Base-by-base conservation (phyloP, 306 rosid genomes). In the Lupinus albus region DNA sequence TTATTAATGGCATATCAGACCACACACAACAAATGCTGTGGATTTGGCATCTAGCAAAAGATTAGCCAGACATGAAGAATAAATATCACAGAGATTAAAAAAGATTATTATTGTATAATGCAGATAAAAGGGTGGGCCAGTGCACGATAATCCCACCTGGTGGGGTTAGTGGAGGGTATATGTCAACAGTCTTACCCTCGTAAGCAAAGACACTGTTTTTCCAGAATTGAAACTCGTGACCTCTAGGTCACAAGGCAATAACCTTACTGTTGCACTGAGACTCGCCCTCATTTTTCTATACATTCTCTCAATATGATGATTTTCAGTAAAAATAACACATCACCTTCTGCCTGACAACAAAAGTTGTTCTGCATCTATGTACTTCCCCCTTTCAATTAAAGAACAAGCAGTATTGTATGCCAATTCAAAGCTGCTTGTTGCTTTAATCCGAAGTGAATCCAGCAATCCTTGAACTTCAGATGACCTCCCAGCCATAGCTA, bases 371-470 rank as follows among this genome's bases (percentile, higher is more conserved):
- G 97, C 97, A 81, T 93, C 97, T 46, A 88, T 65, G 70, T 86
- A 75, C 77, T 88, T 86, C 25, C 72, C 78, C 82, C 78, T 64
- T 63, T 82, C 94, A 83, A 93, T 84, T 72, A 93, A 78, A 56
- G 96, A 82, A 74, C 99, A 93, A 16, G 97, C 96, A 66, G 90
- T 85, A 71, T 93, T 93, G 80, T 78, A 93, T 68, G 97, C 99
- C 83, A 93, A 75, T 82, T 90, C 97, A 82, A 90, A 93, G 85
- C 84, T 93, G 82, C 88, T 85, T 46, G 91, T 88, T 80, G 92
- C 89, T 78, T 82, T 93, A 49, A 85, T 72, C 83, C 89, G 81
- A 4, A 93, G 80, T 45, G 87, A 72, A 33, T 90, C 99, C 82
- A 93, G 21, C 78, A 79, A 56, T 64, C 90, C 89, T 79, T 82